phyloP scores from a whole-genome alignment of 768 basidiomycete genomes.

The Leucosporidium yakuticum region DNA sequence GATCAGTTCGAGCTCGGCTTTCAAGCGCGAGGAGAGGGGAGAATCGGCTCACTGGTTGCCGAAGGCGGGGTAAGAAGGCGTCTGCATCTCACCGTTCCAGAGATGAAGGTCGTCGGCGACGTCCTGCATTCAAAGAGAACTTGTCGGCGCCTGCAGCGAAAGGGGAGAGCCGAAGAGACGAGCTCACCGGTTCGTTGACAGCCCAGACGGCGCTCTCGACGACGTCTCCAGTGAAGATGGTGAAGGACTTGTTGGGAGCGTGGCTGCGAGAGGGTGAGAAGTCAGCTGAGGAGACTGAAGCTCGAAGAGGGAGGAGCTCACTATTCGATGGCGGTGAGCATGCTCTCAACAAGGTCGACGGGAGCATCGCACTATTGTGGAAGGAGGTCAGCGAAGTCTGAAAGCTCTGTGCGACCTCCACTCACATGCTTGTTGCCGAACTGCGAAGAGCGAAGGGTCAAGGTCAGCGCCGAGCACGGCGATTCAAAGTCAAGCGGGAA shows the following conservation, averaged over 20 bases:
- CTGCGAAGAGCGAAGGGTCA: not conserved
- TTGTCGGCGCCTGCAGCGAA: no score
- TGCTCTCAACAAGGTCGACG: conserved; percentile 49
- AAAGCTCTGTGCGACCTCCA: not conserved
- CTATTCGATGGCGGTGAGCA: conserved; percentile 49
- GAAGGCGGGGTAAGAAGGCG: conserved; percentile 25
- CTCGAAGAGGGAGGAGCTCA: conserved; percentile 1
- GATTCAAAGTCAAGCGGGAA: not conserved
- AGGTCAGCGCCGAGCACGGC: not conserved
- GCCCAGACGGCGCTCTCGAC: conserved; percentile 46
- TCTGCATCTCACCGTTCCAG: conserved; percentile 19
- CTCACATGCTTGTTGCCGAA: conserved; percentile 25
- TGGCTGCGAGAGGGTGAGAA: not conserved
- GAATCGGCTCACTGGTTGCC: conserved; percentile 40
- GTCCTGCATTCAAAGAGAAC: no score
- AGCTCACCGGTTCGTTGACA: conserved; percentile 11
- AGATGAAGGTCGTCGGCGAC: conserved; percentile 12
- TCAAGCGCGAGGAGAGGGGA: conserved; percentile 43
- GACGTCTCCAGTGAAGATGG: conserved; percentile 62
- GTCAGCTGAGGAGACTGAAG: not conserved
- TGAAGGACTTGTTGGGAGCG: conserved; percentile 43
- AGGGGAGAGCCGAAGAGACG: no score
- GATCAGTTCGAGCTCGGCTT: not conserved
- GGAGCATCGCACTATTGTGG: conserved; percentile 53
- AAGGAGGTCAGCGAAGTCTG: not conserved